Conservation (phyloP, 2,329 filamentous ascomycete genomes). For the Diaporthe sp. region DNA sequence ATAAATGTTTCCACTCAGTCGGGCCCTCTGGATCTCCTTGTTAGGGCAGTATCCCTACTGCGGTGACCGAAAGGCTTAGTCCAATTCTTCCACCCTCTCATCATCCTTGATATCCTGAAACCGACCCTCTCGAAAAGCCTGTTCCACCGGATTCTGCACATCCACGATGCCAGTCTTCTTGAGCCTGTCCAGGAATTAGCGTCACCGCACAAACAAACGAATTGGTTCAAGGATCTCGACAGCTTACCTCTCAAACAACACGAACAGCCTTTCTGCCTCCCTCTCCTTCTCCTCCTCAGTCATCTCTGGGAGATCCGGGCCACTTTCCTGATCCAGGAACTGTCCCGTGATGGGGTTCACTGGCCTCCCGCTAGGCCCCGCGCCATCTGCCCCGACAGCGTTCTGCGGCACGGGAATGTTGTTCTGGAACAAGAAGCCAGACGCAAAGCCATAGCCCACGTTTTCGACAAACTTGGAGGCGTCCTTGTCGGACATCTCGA, state of each 20-base stretch:
- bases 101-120: conserved; percentile 78
- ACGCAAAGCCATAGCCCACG: conserved; percentile 94
- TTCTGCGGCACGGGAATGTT: conserved; percentile 83
- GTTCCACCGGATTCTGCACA: conserved; percentile 83
- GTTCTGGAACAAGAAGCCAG: conserved; percentile 88
- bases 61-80: conserved; percentile 45
- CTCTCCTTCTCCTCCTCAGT: conserved; percentile 91
- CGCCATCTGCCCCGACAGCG: conserved; percentile 66
- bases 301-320: conserved; percentile 78
- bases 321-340: conserved; percentile 76
- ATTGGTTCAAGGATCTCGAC: background rate
- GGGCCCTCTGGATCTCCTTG: conserved; percentile 40
- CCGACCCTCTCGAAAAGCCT: conserved; percentile 77
- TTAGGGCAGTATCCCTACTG: conserved; percentile 14
- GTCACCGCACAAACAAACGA: background rate
- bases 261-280: conserved; percentile 90
- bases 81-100: conserved; percentile 61
- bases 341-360: conserved; percentile 93
- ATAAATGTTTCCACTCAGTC: background rate
- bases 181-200: conserved; percentile 59
- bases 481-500: conserved; percentile 87
- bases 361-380: conserved; percentile 51
- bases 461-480: conserved; percentile 87
- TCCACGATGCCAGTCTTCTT: conserved; percentile 82
- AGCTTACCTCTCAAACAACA: conserved; percentile 85